Base-by-base conservation (phyloP, 1,284 basidiomycete genomes). In the Tylopilus orsonianus region DNA sequence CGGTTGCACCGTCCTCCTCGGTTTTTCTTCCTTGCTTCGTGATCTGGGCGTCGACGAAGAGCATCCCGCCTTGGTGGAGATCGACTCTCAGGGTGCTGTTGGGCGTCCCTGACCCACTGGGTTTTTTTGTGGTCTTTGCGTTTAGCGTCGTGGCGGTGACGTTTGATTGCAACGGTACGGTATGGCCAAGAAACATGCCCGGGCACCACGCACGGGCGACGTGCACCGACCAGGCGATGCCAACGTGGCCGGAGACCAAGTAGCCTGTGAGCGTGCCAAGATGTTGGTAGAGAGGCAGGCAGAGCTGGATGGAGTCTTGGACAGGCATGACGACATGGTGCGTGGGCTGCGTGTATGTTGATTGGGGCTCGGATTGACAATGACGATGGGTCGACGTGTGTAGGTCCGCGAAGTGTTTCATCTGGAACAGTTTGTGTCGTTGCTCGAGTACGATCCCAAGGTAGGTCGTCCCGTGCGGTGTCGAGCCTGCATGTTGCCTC, bases 381-480 rank as follows among this genome's bases (percentile, higher is more conserved):
- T 23, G 26, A 35, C 34, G 33, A 1, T 18, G 27, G 18, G 2
- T 18, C 24, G 18, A 26, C 22, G 7, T 52, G 14, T 30, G 29
- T 13, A 90, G 85, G 73, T 94, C 44, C 80, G 91, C 52, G 90
- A 96, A 66, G 75, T 81, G 48, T 95, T 93, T 67, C 92, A 95
- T 60, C 74, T 94, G 67, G 86, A 93, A 56, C 75, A 85, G 49
- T 94, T 87, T 60, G 77, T 81, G 4, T 83, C 79, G 20, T 75
- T 94, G 69, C 69, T 91, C 34, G 75, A 75, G 5, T 95, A 83
- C 66, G 78, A 93, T 65, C 91, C 90, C 2, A 69, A 75, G 64
- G 89, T 89, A 55, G 44, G 78, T 64, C 19, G 8, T 5, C 19
- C 52, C 34, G 26, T 27, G 26, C 29, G n/a, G n/a, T n/a, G n/a